Percentiles rank a stretch among this genome's conserved stretches.
phyloP scores from a whole-genome alignment of 2,329 filamentous ascomycete genomes.

The Dryadomyces quercivorus region DNA sequence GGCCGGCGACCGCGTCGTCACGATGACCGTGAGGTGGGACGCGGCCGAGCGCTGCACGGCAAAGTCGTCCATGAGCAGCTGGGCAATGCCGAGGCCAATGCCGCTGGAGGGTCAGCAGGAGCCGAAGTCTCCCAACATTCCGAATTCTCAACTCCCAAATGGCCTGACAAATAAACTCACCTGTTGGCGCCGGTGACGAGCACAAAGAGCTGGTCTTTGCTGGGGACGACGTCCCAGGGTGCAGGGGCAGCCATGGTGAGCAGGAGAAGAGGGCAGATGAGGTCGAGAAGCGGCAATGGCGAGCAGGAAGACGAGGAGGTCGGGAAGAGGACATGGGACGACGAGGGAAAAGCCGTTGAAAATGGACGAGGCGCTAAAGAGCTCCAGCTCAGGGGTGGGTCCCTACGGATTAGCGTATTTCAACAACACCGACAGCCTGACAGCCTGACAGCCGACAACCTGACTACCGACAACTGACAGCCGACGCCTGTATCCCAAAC shows the following conservation, averaged over 20 bases:
- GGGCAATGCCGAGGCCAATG: constrained; percentile 71
- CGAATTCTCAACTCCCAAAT: neutral
- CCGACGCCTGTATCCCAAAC: too few species aligned
- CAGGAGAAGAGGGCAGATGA: too few species aligned
- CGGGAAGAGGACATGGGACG: neutral
- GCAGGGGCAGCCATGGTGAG: constrained; percentile 9
- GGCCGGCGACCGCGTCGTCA: constrained; percentile 63
- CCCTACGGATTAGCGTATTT: neutral
- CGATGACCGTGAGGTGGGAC: constrained; percentile 65
- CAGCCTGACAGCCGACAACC: too few species aligned
- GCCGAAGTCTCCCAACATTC: neutral
- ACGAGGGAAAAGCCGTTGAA: neutral
- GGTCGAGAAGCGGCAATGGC: neutral
- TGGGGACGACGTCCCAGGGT: constrained; percentile 22
- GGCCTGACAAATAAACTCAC: constrained; percentile 27
- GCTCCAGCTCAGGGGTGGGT: neutral
- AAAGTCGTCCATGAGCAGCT: constrained; percentile 84
- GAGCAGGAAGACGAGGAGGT: neutral
- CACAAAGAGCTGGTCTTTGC: constrained; percentile 42
- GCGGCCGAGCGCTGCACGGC: constrained; percentile 54
- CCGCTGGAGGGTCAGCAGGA: constrained; percentile 42
- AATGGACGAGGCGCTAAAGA: neutral
- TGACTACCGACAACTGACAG: too few species aligned
- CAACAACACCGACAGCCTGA: too few species aligned
- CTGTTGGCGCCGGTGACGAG: constrained; percentile 81